Percentiles rank a stretch among this genome's conserved stretches.
Evolutionary conservation across 2,329 filamentous ascomycete genomes (phyloP).

Genomic region (Davidsoniella eucalypti): DNA sequence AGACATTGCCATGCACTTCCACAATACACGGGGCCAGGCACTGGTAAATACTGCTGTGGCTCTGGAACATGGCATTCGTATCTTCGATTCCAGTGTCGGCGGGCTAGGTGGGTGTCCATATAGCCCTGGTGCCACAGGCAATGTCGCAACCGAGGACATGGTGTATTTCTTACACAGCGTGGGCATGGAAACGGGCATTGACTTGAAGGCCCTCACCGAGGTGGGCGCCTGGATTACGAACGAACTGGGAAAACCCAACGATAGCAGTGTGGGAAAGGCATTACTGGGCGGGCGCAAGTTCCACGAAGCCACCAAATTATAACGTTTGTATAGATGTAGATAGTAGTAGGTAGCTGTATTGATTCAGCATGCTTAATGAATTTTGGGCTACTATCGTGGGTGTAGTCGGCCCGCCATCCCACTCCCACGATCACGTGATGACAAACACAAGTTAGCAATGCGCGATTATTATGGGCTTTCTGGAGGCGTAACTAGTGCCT

Average conservation of each 20-base stretch:
- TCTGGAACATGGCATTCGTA: constrained; percentile 59
- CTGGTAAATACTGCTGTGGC: constrained; percentile 67
- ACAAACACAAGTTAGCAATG: too few species aligned
- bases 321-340: too few species aligned
- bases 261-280: constrained; percentile 51
- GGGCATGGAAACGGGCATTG: constrained; percentile 58
- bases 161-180: constrained; percentile 62
- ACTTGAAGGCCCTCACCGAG: constrained; percentile 47
- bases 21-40: constrained; percentile 77
- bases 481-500: too few species aligned
- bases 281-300: constrained; percentile 32
- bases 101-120: constrained; percentile 77
- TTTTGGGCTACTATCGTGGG: too few species aligned
- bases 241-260: constrained; percentile 45
- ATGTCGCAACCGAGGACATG: constrained; percentile 71
- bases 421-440: too few species aligned
- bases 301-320: too few species aligned
- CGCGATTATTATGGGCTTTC: too few species aligned
- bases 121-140: constrained; percentile 71
- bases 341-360: too few species aligned
- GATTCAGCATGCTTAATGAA: too few species aligned
- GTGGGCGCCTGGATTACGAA: constrained; percentile 57
- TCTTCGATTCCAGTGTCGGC: constrained; percentile 64
- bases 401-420: too few species aligned
- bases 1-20: constrained; percentile 70